A percentile compares a stretch with the other conserved stretches of the same genome.
Evolutionary conservation across 192 early-diverging fungal genomes (phyloP).

Genomic region (Ambispora gerdemannii): DNA sequence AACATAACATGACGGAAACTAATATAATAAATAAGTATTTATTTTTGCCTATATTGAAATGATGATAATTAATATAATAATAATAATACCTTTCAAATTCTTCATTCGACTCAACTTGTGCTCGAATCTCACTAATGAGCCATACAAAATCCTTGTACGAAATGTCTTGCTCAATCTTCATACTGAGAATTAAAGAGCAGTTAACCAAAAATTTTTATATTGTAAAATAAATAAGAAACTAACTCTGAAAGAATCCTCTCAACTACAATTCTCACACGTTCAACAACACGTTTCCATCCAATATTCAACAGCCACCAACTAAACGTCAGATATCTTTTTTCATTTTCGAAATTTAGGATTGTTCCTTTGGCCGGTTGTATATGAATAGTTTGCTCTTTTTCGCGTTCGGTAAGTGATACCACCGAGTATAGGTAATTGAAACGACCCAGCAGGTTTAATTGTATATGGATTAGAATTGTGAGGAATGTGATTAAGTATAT

Average conservation of each 20-base stretch:
- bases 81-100: neutral
- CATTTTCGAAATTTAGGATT: constrained; percentile 41
- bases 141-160: constrained; percentile 17
- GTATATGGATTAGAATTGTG: constrained; percentile 77
- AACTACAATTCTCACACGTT: constrained; percentile 64
- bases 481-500: constrained; percentile 86
- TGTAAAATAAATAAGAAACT: constrained; percentile 1
- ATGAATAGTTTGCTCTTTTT: constrained; percentile 46
- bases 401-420: constrained; percentile 48
- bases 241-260: constrained; percentile 61
- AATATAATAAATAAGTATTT: too few species aligned
- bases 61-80: neutral
- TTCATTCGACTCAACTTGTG: constrained; percentile 5
- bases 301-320: constrained; percentile 90
- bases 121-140: constrained; percentile 16
- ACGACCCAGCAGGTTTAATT: constrained; percentile 89
- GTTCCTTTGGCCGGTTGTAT: constrained; percentile 35
- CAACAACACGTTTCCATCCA: constrained; percentile 75
- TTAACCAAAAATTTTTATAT: too few species aligned
- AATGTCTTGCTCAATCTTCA: constrained; percentile 5
- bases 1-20: constrained; percentile 59
- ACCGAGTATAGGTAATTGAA: constrained; percentile 83
- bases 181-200: neutral
- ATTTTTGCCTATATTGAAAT: constrained; percentile 6
- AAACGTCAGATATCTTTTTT: constrained; percentile 85